phyloP scores from a whole-genome alignment of 2,329 filamentous ascomycete genomes.

The Paradendryphiella salina region DNA sequence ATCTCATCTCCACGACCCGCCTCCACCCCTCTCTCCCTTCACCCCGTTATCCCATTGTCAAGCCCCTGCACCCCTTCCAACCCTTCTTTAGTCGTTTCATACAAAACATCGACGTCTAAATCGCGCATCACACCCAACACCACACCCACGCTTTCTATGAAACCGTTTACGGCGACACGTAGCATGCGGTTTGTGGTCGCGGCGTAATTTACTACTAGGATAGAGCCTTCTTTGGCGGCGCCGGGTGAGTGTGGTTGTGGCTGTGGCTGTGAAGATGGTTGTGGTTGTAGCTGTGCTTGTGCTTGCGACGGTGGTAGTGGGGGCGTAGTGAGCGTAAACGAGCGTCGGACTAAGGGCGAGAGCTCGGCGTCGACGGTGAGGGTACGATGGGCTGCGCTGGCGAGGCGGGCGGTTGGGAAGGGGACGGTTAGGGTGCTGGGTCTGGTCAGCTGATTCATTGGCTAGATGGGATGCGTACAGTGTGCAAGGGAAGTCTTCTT shows the following conservation, averaged over 20 bases:
- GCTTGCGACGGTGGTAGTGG: neutral
- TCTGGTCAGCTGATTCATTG: neutral
- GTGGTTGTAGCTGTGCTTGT: neutral
- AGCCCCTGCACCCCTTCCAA: conserved; percentile 70
- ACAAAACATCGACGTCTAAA: conserved; percentile 80
- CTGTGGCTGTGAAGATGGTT: neutral
- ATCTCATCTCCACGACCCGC: neutral
- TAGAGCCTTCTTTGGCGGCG: conserved; percentile 33
- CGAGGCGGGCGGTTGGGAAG: conserved; percentile 78
- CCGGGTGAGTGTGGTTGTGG: too few species aligned
- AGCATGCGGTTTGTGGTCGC: conserved; percentile 97
- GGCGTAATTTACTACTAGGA: conserved; percentile 75
- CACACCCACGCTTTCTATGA: conserved; percentile 86
- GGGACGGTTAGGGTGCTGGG: conserved; percentile 73
- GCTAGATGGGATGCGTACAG: conserved; percentile 32
- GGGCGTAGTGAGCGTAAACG: conserved; percentile 61
- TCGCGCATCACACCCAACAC: conserved; percentile 89
- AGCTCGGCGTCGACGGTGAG: conserved; percentile 87
- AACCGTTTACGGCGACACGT: conserved; percentile 91
- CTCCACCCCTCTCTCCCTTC: neutral
- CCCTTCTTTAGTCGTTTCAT: conserved; percentile 48
- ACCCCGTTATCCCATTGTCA: conserved; percentile 51
- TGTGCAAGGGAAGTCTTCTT: conserved; percentile 45
- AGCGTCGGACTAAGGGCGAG: conserved; percentile 77
- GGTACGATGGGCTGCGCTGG: conserved; percentile 72